These are phyloP conservation scores for Perilla frutescens DNA, from an alignment of 257 asterid species.

Conservation along the genomic window DNA sequence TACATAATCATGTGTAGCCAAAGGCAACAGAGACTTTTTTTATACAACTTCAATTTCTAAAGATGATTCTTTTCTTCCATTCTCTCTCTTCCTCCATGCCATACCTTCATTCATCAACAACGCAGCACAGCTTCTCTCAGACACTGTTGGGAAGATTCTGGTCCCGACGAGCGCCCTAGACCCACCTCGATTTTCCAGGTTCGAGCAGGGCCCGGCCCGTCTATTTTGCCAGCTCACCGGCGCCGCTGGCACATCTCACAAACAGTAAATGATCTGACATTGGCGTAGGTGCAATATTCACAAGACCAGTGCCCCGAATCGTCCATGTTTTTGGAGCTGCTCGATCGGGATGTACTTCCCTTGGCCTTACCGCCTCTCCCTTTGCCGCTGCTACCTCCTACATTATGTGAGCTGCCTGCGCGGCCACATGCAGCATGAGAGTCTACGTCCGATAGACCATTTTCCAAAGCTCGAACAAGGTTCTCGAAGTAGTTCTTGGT, in stretches of 20 bases:
- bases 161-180: neutral
- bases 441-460: conserved; percentile 85
- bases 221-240: conserved; percentile 38
- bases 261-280: conserved; percentile 48
- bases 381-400: conserved; percentile 63
- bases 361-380: conserved; percentile 65
- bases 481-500: conserved; percentile 93
- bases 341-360: conserved; percentile 63
- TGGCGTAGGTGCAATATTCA: conserved; percentile 75
- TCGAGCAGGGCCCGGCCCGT: neutral
- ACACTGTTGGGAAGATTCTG: neutral
- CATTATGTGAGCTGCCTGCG: conserved; percentile 64
- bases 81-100: neutral
- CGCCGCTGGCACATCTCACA: conserved; percentile 81
- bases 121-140: neutral
- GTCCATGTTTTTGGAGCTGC: conserved; percentile 59
- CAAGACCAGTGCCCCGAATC: conserved; percentile 83
- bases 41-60: conserved; percentile 16
- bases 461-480: conserved; percentile 87
- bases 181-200: conserved; percentile 10
- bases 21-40: conserved; percentile 3
- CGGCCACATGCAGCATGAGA: conserved; percentile 58
- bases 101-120: conserved; percentile 1
- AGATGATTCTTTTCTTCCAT: neutral
- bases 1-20: conserved; percentile 27